These are phyloP conservation scores for Fusarium ramigenum DNA, from an alignment of 2,329 filamentous ascomycete species.

Conservation along the genomic window DNA sequence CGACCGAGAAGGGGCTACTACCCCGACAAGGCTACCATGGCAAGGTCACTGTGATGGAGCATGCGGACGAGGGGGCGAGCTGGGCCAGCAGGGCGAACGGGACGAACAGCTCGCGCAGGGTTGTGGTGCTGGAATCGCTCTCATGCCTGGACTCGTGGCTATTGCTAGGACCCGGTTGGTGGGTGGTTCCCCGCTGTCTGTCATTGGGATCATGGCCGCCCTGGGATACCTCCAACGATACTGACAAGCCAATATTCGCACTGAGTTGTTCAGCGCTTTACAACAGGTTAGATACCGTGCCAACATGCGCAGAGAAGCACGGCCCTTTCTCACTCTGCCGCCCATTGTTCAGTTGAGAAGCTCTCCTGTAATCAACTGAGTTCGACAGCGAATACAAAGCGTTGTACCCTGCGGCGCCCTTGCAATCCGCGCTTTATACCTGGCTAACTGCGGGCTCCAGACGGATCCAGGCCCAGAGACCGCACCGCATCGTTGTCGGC, in stretches of 20 bases:
- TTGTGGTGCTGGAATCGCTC: constrained; percentile 35
- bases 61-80: constrained; percentile 36
- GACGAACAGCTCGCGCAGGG: constrained; percentile 39
- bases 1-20: constrained; percentile 40
- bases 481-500: constrained; percentile 41
- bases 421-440: constrained; percentile 35
- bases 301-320: constrained; percentile 19
- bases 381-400: constrained; percentile 23
- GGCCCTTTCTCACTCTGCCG: constrained; percentile 22
- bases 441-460: constrained; percentile 33
- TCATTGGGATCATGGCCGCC: constrained; percentile 33
- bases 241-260: constrained; percentile 30
- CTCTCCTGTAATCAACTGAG: constrained; percentile 13
- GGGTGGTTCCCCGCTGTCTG: constrained; percentile 41
- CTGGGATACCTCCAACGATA: constrained; percentile 25
- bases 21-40: constrained; percentile 42
- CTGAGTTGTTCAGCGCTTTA: constrained; percentile 1
- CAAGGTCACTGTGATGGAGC: constrained; percentile 33
- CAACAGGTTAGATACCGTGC: constrained; percentile 23
- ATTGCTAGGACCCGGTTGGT: constrained; percentile 41
- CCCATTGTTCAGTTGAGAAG: constrained; percentile 5
- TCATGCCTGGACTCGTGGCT: constrained; percentile 39
- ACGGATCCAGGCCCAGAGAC: constrained; percentile 36
- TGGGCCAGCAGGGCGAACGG: constrained; percentile 39
- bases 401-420: constrained; percentile 30